These are phyloP conservation scores for Zygosaccharomyces sapae DNA, from an alignment of 1,139 yeast genomes.

Conservation along the genomic window DNA sequence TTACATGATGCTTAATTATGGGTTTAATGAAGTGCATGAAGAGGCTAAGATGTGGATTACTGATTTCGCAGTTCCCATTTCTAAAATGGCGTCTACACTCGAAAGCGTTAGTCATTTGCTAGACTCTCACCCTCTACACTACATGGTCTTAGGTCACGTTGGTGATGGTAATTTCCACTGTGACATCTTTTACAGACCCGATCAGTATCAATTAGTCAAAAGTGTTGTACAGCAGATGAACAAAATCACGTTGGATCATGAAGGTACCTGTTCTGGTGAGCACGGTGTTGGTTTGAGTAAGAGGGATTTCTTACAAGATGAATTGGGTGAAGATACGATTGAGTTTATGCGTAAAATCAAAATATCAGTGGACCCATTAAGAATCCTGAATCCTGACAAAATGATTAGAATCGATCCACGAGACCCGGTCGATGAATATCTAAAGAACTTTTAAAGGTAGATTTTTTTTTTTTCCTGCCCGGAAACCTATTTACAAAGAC, in stretches of 20 bases:
- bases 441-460: background rate
- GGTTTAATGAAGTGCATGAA: constrained; percentile 41
- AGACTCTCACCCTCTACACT: constrained; percentile 40
- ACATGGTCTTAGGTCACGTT: constrained; percentile 56
- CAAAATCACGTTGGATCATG: constrained; percentile 40
- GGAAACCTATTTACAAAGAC: background rate
- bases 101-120: constrained; percentile 44
- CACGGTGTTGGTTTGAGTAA: constrained; percentile 63
- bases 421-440: constrained; percentile 34
- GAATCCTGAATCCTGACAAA: constrained; percentile 58
- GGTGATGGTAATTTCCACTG: constrained; percentile 66
- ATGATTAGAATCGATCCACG: constrained; percentile 52
- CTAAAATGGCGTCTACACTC: constrained; percentile 46
- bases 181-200: constrained; percentile 44
- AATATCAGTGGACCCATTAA: constrained; percentile 51
- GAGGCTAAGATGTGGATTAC: constrained; percentile 61
- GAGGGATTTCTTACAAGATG: constrained; percentile 46
- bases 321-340: constrained; percentile 49
- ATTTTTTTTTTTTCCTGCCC: too few relatives aligned
- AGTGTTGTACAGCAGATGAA: constrained; percentile 38
- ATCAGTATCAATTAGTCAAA: constrained; percentile 31
- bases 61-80: constrained; percentile 60
- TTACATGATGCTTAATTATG: constrained; percentile 64
- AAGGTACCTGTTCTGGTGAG: constrained; percentile 63
- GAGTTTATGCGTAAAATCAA: constrained; percentile 55